Conservation (phyloP, 345 rosid species). For the Corchorus olitorius region DNA sequence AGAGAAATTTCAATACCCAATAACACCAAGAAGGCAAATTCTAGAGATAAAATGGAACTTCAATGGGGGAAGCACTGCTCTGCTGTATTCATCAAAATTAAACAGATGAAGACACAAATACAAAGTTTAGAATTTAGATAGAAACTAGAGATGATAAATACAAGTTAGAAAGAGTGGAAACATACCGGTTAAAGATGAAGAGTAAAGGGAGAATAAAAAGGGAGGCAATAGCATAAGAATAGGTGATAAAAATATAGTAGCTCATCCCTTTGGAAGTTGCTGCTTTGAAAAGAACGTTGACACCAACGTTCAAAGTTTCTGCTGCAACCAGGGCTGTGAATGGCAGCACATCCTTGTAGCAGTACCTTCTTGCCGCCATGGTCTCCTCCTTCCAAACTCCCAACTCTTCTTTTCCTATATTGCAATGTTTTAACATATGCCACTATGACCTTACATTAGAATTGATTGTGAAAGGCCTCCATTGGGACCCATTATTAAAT, state of each 20-base stretch:
- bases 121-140: not conserved
- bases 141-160: not conserved
- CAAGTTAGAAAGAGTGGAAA: not conserved
- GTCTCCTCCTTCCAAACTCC: too few species aligned
- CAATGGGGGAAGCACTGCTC: constrained; percentile 38
- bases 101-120: not conserved
- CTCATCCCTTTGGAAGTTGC: constrained; percentile 17
- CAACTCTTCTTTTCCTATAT: not conserved
- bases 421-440: too few species aligned
- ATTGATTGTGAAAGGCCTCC: too few species aligned
- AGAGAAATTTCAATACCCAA: constrained; percentile 15
- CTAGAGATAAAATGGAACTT: constrained; percentile 24
- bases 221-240: constrained; percentile 29
- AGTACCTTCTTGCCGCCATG: constrained; percentile 23
- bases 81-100: constrained; percentile 13
- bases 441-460: too few species aligned
- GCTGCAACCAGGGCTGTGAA: constrained; percentile 29
- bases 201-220: constrained; percentile 35
- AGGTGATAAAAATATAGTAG: constrained; percentile 25
- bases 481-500: too few species aligned
- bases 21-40: constrained; percentile 31
- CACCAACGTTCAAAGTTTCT: constrained; percentile 29
- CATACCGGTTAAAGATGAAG: constrained; percentile 21
- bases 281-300: constrained; percentile 35
- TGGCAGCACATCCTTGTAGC: constrained; percentile 28